These are phyloP conservation scores for Cryptococcus wingfieldii DNA, from an alignment of 1,284 basidiomycete species.

Conservation along the genomic window DNA sequence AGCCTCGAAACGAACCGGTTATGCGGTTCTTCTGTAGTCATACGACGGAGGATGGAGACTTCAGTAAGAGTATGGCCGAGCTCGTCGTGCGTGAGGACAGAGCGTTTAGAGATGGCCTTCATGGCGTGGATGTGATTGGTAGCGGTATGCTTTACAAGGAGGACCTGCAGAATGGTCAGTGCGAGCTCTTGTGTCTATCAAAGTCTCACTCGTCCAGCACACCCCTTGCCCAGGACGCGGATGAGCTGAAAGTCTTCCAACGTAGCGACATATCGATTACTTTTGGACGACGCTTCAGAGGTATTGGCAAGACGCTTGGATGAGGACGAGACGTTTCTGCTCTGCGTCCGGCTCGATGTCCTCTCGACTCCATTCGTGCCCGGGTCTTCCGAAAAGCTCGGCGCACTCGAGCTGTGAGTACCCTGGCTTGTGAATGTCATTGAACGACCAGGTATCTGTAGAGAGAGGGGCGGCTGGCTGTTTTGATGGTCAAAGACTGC, in stretches of 20 bases:
- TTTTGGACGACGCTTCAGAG: not conserved
- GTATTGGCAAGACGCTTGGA: not conserved
- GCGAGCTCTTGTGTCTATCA: not conserved
- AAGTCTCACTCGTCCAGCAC: constrained; percentile 70
- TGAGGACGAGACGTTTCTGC: not conserved
- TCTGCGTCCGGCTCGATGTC: not conserved
- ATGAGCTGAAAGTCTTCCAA: constrained; percentile 95
- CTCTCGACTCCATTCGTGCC: no score
- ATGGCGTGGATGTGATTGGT: constrained; percentile 74
- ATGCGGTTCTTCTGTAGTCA: constrained; percentile 61
- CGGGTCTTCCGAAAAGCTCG: no score
- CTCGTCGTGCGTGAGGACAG: constrained; percentile 92
- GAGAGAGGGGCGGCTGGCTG: no score
- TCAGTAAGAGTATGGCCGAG: constrained; percentile 92
- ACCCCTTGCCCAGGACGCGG: constrained; percentile 91
- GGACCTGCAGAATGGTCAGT: constrained; percentile 52
- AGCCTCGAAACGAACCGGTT: constrained; percentile 93
- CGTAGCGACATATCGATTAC: constrained; percentile 49
- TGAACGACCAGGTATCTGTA: no score
- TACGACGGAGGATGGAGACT: constrained; percentile 84
- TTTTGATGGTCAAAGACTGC: not conserved
- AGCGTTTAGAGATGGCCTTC: constrained; percentile 94
- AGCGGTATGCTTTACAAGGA: constrained; percentile 74
- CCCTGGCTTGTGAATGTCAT: no score
- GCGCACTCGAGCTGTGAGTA: no score